Evolutionary conservation across 2,329 filamentous ascomycete genomes (phyloP).

Genomic region (Trichoderma sp.): DNA sequence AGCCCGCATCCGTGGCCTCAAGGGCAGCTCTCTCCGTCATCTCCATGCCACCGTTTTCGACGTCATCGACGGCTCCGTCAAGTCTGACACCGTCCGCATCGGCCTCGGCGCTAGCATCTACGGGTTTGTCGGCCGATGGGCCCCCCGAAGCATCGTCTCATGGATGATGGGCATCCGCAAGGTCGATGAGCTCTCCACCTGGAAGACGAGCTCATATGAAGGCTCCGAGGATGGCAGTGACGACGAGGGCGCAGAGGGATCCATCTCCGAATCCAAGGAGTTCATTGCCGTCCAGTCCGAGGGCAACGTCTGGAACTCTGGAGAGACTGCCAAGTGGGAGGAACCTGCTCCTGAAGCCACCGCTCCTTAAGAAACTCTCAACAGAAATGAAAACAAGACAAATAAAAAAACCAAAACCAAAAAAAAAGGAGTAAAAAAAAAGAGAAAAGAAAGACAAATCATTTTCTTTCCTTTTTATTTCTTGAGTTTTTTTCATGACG

Average conservation of each 20-base stretch:
- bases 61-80: constrained; percentile 69
- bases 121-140: constrained; percentile 79
- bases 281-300: constrained; percentile 54
- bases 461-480: neutral
- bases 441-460: neutral
- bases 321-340: constrained; percentile 38
- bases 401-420: neutral
- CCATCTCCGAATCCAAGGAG: constrained; percentile 41
- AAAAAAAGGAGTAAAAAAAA: neutral
- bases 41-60: constrained; percentile 90
- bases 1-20: constrained; percentile 59
- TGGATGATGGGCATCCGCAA: constrained; percentile 87
- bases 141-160: constrained; percentile 75
- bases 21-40: constrained; percentile 72
- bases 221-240: constrained; percentile 43
- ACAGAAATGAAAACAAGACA: neutral
- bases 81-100: constrained; percentile 68
- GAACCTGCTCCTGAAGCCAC: constrained; percentile 9
- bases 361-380: neutral
- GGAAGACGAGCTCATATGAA: constrained; percentile 50
- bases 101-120: constrained; percentile 85
- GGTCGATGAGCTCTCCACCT: constrained; percentile 58
- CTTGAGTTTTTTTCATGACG: neutral
- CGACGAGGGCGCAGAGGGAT: constrained; percentile 29
- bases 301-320: constrained; percentile 45